Conservation (phyloP, 441 rosid genomes). For the Hura crepitans region DNA sequence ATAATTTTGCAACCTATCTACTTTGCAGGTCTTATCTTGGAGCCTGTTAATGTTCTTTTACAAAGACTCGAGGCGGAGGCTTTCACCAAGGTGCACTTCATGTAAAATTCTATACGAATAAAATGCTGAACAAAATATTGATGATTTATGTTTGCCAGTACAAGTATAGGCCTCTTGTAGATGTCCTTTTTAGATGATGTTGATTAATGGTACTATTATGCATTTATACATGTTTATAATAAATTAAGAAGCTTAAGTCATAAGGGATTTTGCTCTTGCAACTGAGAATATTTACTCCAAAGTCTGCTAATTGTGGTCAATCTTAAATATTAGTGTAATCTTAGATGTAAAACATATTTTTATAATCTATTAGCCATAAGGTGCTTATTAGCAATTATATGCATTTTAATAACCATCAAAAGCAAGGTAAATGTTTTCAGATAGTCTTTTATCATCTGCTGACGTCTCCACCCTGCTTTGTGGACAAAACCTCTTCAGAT, state of each 20-base stretch:
- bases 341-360: not conserved
- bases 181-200: too few relatives aligned
- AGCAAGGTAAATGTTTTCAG: not conserved
- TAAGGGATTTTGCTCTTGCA: not conserved
- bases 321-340: not conserved
- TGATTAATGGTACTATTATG: not conserved
- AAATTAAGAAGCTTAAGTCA: not conserved
- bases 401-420: not conserved
- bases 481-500: not conserved
- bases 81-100: constrained; percentile 56
- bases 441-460: not conserved
- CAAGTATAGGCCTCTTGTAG: not conserved
- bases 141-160: not conserved
- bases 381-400: not conserved
- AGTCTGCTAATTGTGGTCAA: not conserved
- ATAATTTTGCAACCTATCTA: not conserved
- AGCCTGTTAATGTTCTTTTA: constrained; percentile 65
- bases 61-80: constrained; percentile 70
- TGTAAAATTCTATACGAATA: not conserved
- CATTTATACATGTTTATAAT: too few relatives aligned
- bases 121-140: not conserved
- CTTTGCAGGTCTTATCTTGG: constrained; percentile 62
- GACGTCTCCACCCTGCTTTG: not conserved
- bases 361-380: not conserved
- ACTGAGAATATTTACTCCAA: not conserved